Conservation (phyloP, 1,284 basidiomycete genomes). For the Tylopilus sp. region DNA sequence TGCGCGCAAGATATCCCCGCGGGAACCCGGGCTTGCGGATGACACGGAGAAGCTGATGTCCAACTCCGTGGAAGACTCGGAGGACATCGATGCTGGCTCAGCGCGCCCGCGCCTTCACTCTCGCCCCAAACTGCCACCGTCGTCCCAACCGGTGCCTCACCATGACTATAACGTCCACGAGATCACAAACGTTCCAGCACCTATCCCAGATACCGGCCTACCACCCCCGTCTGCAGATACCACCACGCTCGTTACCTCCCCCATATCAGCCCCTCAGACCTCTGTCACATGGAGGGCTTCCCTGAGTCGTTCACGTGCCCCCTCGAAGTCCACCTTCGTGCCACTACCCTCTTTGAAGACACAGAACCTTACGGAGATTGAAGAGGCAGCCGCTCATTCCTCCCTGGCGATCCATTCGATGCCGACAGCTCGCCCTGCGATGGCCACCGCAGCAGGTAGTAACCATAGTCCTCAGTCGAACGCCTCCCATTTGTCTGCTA, state of each 20-base stretch:
- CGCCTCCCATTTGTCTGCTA: conserved; percentile 30
- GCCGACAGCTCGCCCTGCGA: conserved; percentile 8
- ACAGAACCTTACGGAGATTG: conserved; percentile 26
- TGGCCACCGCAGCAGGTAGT: conserved; percentile 2
- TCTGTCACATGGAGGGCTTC: conserved; percentile 5
- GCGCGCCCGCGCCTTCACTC: conserved; percentile 1
- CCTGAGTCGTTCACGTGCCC: conserved; percentile 8
- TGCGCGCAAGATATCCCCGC: conserved; percentile 14
- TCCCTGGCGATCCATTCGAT: conserved; percentile 8
- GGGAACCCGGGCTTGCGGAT: conserved; percentile 13
- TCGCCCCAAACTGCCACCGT: conserved; percentile 10
- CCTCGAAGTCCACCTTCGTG: conserved; percentile 26
- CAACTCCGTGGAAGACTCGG: neutral
- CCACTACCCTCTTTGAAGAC: conserved; percentile 34
- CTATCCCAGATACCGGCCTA: conserved; percentile 50
- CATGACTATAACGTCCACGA: conserved; percentile 34
- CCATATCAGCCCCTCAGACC: neutral
- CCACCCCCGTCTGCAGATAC: conserved; percentile 20
- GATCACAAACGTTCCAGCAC: conserved; percentile 52
- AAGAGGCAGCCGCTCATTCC: conserved; percentile 17
- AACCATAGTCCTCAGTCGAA: conserved; percentile 7
- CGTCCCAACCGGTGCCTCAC: conserved; percentile 13
- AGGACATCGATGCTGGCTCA: conserved; percentile 3
- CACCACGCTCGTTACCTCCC: conserved; percentile 3
- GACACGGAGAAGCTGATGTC: conserved; percentile 28